Percentiles rank a stretch among this genome's conserved stretches.
Evolutionary conservation across 2,329 filamentous ascomycete species (phyloP).

Genomic region (Massarina eburnea): DNA sequence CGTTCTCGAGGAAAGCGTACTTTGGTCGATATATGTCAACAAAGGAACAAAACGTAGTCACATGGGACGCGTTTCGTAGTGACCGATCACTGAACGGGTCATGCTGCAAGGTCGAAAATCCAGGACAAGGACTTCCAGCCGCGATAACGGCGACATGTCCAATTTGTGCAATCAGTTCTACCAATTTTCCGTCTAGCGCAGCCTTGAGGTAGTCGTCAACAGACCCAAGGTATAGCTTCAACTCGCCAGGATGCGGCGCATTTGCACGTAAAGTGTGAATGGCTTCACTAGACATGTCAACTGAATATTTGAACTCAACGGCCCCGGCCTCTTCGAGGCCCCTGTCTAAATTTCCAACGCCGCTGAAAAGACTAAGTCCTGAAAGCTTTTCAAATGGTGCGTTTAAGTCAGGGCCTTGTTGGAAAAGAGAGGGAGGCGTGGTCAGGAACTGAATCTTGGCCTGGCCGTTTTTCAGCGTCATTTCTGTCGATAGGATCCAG

Average conservation of each 20-base stretch:
- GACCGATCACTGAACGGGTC: conserved; percentile 59
- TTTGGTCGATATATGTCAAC: conserved; percentile 73
- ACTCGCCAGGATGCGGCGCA: conserved; percentile 39
- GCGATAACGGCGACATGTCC: conserved; percentile 70
- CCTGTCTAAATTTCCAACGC: conserved; percentile 74
- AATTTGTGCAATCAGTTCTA: conserved; percentile 55
- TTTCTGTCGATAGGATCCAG: conserved; percentile 60
- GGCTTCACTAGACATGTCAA: conserved; percentile 66
- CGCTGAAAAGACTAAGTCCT: conserved; percentile 75
- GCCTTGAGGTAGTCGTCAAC: conserved; percentile 67
- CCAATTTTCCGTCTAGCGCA: conserved; percentile 53
- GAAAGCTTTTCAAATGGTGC: conserved; percentile 37
- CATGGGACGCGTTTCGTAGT: conserved; percentile 71
- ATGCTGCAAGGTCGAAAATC: conserved; percentile 67
- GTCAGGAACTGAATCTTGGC: conserved; percentile 11
- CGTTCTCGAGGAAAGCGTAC: conserved; percentile 80
- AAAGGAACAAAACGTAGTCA: conserved; percentile 74
- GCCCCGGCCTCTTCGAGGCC: conserved; percentile 72
- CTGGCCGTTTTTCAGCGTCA: conserved; percentile 13
- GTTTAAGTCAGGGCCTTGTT: conserved; percentile 62
- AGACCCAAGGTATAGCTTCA: conserved; percentile 67
- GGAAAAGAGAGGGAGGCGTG: conserved; percentile 18
- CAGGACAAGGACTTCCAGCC: conserved; percentile 76
- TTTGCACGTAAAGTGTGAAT: conserved; percentile 78
- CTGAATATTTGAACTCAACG: conserved; percentile 65